Evolutionary conservation across 495 filamentous ascomycete species (phyloP), one percentile per base, ranked within the genome.

Genomic region (Penicillium lividum): DNA sequence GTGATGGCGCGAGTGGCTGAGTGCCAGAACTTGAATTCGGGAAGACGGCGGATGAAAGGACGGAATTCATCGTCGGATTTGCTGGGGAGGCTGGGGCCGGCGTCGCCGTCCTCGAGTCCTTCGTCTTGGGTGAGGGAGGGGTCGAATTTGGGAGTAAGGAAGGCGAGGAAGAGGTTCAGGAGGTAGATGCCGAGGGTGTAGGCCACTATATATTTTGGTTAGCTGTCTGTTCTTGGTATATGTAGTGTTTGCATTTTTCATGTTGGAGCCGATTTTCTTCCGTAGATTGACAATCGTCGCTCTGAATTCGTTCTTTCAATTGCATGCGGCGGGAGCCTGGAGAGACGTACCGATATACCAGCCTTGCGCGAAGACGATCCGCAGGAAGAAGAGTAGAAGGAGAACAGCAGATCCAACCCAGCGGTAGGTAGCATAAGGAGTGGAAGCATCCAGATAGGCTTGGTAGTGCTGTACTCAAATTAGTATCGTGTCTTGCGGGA

Each of bases 1-100:
- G 79, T 63, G 68, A 97, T 83, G 49, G 94, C 94, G 65, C 91
- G 86, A 58, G 94, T 97, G 44, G 92, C 92, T 52, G 88, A 85
- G 73, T 97, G 87, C 94, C 94, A 98, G 84, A 98, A 98, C 83
- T 98, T 98, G 84, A 98, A 98, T 77, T 98, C 94, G 27, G 94
- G 94, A 25, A 98, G 86, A 45, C 94, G 84, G 63, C 94, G 82
- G 72, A 98, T 97, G 70, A 98, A 98, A 3, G 94, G 94, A 40
- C 91, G 85, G 81, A 98, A 98, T 77, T 98, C 94, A 62, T 98
- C 91, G 70, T 96, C 92, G 62, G 92, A 84, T 78, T 96, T 96
- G 38, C 91, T 97, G 8, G 94, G 94, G 13, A 98, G 86, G 31
- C 82, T 80, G 46, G 68, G 54, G 7, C 64, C 86, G 11, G 85